phyloP scores from a whole-genome alignment of 352 stramenopile species.

The Phytophthora capsici region DNA sequence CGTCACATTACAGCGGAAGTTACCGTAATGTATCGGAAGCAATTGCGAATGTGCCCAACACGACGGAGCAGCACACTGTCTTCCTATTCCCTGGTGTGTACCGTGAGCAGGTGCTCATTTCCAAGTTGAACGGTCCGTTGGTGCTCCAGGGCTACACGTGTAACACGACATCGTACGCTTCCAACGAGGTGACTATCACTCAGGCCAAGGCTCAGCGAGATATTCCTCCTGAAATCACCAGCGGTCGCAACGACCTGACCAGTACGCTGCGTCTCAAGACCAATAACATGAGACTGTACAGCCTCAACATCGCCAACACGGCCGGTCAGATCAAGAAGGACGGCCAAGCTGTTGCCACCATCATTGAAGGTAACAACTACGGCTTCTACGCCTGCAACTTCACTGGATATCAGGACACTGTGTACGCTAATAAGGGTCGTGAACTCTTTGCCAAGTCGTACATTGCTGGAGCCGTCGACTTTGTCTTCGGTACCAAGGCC shows the following conservation, averaged over 20 bases:
- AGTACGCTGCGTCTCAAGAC: conserved; percentile 17
- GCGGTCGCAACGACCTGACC: conserved; percentile 14
- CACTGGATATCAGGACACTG: conserved; percentile 21
- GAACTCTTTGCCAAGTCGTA: conserved; percentile 13
- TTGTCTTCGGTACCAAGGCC: conserved; percentile 13
- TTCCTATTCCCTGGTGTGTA: conserved; percentile 24
- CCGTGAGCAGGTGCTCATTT: conserved; percentile 11
- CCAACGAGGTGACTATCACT: conserved; percentile 21
- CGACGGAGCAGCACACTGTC: conserved; percentile 3
- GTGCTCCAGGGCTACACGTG: conserved; percentile 26
- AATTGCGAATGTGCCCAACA: conserved; percentile 5
- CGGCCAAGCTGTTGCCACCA: conserved; percentile 13
- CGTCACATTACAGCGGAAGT: no score
- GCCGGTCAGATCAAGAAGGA: conserved; percentile 4
- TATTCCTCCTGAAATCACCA: conserved; percentile 8
- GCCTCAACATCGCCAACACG: conserved; percentile 19
- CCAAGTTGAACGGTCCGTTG: neutral
- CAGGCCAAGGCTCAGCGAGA: conserved; percentile 9
- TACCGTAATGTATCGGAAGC: conserved; percentile 9
- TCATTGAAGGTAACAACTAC: conserved; percentile 15
- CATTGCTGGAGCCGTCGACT: conserved; percentile 20
- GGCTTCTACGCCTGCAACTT: conserved; percentile 24
- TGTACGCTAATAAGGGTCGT: conserved; percentile 15
- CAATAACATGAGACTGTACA: conserved; percentile 18
- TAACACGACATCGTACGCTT: conserved; percentile 14